These are phyloP conservation scores for Ascochyta viciae-villosae DNA, from an alignment of 2,329 filamentous ascomycete genomes.

Conservation along the genomic window DNA sequence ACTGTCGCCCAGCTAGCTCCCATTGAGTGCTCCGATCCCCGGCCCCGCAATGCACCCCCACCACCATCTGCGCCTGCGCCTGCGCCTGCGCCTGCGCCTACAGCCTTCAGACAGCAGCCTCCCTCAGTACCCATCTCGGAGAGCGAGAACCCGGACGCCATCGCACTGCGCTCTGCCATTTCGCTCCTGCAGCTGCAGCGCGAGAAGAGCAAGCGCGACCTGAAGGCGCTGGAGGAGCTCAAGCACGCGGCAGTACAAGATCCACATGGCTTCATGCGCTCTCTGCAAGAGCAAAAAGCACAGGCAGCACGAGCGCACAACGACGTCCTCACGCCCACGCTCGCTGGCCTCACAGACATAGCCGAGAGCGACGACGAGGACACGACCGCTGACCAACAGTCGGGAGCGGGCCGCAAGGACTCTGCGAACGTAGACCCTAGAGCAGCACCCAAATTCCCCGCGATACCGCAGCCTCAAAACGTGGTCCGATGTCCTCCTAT, in stretches of 20 bases:
- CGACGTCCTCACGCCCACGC: slow-evolving; percentile 48
- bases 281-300: slow-evolving; percentile 67
- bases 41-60: slow-evolving; percentile 36
- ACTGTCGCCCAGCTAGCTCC: slow-evolving; percentile 46
- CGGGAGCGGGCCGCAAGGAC: slow-evolving; percentile 37
- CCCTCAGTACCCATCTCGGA: slow-evolving; percentile 55
- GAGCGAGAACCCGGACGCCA: slow-evolving; percentile 78
- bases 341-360: slow-evolving; percentile 45
- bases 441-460: slow-evolving; percentile 59
- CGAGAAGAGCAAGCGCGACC: slow-evolving; percentile 77
- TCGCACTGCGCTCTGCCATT: slow-evolving; percentile 85
- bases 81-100: slow-evolving; percentile 3
- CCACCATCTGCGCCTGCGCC: slow-evolving; percentile 22
- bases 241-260: slow-evolving; percentile 74
- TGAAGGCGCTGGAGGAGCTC: slow-evolving; percentile 71
- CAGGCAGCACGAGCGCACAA: slow-evolving; percentile 39
- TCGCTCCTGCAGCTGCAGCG: slow-evolving; percentile 87
- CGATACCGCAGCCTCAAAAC: slow-evolving; percentile 78
- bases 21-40: slow-evolving; percentile 33
- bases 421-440: slow-evolving; percentile 29
- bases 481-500: slow-evolving; percentile 86
- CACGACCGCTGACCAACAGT: slow-evolving; percentile 19
- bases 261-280: slow-evolving; percentile 74
- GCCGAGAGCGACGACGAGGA: slow-evolving; percentile 32
- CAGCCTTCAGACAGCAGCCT: slow-evolving; percentile 52